Evolutionary conservation across 345 rosid species (phyloP).

Genomic region (thale cress (Arabidopsis thaliana)): DNA sequence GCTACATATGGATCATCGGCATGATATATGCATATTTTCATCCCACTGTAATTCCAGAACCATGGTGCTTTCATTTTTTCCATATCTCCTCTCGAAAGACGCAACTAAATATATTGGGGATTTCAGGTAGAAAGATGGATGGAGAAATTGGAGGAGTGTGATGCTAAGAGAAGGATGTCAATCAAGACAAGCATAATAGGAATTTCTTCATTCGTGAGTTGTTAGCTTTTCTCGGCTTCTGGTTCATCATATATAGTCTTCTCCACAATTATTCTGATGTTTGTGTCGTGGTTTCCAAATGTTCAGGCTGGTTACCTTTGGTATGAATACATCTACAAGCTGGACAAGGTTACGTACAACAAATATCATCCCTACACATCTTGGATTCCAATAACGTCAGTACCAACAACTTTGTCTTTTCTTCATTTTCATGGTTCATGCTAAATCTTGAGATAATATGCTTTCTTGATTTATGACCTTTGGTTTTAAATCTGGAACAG

Average conservation of each 20-base stretch:
- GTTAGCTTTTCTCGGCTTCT: constrained; percentile 8
- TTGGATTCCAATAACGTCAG: constrained; percentile 96
- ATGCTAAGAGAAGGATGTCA: constrained; percentile 63
- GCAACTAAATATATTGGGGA: constrained; percentile 1
- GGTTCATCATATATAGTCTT: not conserved
- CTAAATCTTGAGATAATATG: not conserved
- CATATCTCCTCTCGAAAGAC: constrained; percentile 9
- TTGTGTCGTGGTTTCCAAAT: not conserved
- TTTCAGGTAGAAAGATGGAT: constrained; percentile 92
- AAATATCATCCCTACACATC: constrained; percentile 95
- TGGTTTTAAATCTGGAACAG: constrained; percentile 46
- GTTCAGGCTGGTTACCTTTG: constrained; percentile 85
- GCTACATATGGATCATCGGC: constrained; percentile 94
- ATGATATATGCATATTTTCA: constrained; percentile 96
- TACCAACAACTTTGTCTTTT: constrained; percentile 3
- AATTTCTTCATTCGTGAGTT: constrained; percentile 64
- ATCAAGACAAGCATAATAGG: constrained; percentile 68
- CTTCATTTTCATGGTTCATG: not conserved
- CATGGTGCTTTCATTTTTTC: constrained; percentile 9
- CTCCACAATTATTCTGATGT: constrained; percentile 13
- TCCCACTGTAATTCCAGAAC: constrained; percentile 66
- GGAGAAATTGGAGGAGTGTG: constrained; percentile 94
- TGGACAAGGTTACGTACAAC: constrained; percentile 94
- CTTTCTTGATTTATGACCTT: constrained; percentile 16
- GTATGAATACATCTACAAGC: constrained; percentile 87